Evolutionary conservation across 176 grass and related monocot species (phyloP), one percentile per base, ranked within the genome.

Genomic region (Musa itinerans): DNA sequence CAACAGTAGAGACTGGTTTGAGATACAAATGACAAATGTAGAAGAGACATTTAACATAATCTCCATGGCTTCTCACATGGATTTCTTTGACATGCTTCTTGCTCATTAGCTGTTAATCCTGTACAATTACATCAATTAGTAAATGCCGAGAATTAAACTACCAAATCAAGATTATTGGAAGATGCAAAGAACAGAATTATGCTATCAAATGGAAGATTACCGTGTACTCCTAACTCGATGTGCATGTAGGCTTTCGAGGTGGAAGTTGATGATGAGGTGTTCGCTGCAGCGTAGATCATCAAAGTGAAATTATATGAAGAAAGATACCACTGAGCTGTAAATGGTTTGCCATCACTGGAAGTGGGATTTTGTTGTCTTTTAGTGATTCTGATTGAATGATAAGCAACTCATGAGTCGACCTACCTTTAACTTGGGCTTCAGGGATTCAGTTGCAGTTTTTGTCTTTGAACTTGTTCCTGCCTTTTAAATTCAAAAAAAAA

Each of bases 341-440:
- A 6, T 43, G 34, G 13, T 12, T 4, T 57, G 14, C 14, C 3
- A 16, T 16, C 3, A 57, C 17, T 57, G 34, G 34, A 43, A 43
- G 34, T 43, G 34, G 17, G 17, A 16, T 57, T 57, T 57, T 6
- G 17, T 57, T 57, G 55, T 16, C 55, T 43, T 43, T 43, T 6
- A 43, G 29, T 43, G 34, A 43, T 43, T 43, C 34, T 43, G 4
- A 43, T 6, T 43, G 34, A 6, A 6, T 43, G 34, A 43, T 6
- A 43, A 43, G 34, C 34, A 43, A 43, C 4, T 43, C 55, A 57
- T 57, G 1, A 21, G 57, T 26, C 4, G 27, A 59, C 65, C 13
- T 79, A 83, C 85, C 80, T 87, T 74, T 72, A 83, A 57, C 72
- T 87, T 87, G 29, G 85, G 85, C 49, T 87, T 87, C 23, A 87